phyloP scores from a whole-genome alignment of 2,329 filamentous ascomycete species.

The Colletotrichum brevisporum region DNA sequence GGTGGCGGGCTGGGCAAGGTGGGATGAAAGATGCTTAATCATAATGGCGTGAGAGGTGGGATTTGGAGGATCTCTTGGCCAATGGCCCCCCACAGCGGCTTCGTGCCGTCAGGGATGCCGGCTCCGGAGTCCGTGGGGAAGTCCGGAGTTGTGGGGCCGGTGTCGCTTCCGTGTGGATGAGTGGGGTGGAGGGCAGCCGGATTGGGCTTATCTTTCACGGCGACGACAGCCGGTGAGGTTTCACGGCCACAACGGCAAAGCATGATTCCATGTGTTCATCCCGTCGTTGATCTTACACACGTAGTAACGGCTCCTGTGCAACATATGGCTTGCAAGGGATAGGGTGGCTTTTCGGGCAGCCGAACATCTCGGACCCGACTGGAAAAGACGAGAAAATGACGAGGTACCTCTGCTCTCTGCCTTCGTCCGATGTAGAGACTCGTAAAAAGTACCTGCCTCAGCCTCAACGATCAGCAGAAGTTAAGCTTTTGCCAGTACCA shows the following conservation, averaged over 20 bases:
- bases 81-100: too few species aligned
- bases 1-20: too few species aligned
- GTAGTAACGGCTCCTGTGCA: not conserved
- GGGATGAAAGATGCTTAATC: too few species aligned
- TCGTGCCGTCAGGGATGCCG: not conserved
- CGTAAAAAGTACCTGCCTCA: too few species aligned
- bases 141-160: conserved; percentile 8
- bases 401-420: not conserved
- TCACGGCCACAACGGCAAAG: not conserved
- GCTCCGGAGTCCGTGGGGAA: conserved; percentile 17
- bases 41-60: too few species aligned
- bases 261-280: not conserved
- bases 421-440: too few species aligned
- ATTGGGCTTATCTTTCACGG: not conserved
- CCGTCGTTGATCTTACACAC: not conserved
- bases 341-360: not conserved
- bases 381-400: not conserved
- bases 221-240: not conserved
- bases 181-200: not conserved
- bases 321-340: not conserved
- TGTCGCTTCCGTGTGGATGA: not conserved
- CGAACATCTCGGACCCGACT: not conserved
- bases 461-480: too few species aligned
- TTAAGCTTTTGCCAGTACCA: too few species aligned
- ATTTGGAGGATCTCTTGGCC: too few species aligned